Evolutionary conservation across 208 protist species (phyloP).

Genomic region (Wallacemonas sp.): DNA sequence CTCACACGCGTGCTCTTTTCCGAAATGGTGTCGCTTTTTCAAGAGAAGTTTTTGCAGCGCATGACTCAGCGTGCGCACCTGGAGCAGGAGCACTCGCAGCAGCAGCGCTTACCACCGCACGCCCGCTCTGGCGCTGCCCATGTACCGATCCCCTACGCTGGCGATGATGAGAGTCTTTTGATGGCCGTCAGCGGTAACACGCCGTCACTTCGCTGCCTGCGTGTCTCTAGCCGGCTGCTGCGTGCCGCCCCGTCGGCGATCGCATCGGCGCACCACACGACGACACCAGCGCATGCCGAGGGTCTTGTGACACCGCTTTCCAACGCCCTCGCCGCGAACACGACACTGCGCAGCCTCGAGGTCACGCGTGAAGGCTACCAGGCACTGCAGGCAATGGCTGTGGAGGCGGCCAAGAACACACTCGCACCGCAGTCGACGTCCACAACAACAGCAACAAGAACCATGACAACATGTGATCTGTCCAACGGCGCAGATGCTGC

Average conservation of each 20-base stretch:
- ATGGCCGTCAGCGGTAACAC: constrained; percentile 25
- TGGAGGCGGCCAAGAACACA: neutral
- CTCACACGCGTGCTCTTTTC: neutral
- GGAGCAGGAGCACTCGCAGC: too few species aligned
- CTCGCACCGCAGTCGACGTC: neutral
- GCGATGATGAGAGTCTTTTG: constrained; percentile 15
- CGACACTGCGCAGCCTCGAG: constrained; percentile 19
- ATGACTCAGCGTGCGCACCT: too few species aligned
- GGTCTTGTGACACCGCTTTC: neutral
- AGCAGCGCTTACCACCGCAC: neutral
- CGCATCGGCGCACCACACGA: neutral
- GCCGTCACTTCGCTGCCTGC: constrained; percentile 19
- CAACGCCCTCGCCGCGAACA: constrained; percentile 16
- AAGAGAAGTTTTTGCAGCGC: neutral
- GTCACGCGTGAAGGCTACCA: constrained; percentile 15
- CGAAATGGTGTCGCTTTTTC: neutral
- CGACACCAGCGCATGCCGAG: neutral
- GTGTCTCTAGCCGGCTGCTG: constrained; percentile 20
- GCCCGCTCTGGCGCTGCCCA: neutral
- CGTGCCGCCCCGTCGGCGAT: neutral
- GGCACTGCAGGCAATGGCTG: constrained; percentile 1
- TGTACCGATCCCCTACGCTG: neutral
- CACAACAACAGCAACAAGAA: neutral
- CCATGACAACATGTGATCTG: too few species aligned
- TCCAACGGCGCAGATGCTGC: too few species aligned